Conservation (phyloP, 2,329 filamentous ascomycete species). For the Emergomyces pasteurianus region DNA sequence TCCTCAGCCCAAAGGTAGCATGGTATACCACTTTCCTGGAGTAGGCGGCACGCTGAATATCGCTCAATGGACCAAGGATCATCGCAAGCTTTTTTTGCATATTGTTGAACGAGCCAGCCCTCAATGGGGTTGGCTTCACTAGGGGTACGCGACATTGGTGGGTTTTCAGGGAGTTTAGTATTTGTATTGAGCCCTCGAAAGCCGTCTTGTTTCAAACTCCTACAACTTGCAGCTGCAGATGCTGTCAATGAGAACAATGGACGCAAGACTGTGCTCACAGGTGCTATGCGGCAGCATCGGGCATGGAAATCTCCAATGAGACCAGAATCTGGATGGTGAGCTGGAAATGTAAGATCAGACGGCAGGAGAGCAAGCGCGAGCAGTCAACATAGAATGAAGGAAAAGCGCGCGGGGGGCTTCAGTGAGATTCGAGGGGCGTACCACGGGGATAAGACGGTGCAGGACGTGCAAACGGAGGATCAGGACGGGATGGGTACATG, state of each 20-base stretch:
- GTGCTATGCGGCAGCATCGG: background rate
- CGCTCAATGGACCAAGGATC: constrained; percentile 7
- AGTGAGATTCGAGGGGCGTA: no score
- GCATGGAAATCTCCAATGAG: background rate
- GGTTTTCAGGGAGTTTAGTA: constrained; percentile 1
- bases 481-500: no score
- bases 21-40: constrained; percentile 7
- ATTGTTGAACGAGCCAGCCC: constrained; percentile 7
- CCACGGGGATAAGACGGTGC: no score
- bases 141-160: background rate
- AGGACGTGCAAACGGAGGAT: no score
- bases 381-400: no score
- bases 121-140: constrained; percentile 3
- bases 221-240: constrained; percentile 1
- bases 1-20: constrained; percentile 4
- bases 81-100: constrained; percentile 8
- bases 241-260: background rate
- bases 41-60: constrained; percentile 9
- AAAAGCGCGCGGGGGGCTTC: no score
- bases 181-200: constrained; percentile 1
- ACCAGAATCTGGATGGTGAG: background rate
- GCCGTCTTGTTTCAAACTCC: background rate
- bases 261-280: background rate
- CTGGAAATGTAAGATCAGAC: background rate
- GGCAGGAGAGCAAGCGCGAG: background rate